Base-by-base conservation (phyloP, 2,329 filamentous ascomycete species). In the Diplodia sapinea region DNA sequence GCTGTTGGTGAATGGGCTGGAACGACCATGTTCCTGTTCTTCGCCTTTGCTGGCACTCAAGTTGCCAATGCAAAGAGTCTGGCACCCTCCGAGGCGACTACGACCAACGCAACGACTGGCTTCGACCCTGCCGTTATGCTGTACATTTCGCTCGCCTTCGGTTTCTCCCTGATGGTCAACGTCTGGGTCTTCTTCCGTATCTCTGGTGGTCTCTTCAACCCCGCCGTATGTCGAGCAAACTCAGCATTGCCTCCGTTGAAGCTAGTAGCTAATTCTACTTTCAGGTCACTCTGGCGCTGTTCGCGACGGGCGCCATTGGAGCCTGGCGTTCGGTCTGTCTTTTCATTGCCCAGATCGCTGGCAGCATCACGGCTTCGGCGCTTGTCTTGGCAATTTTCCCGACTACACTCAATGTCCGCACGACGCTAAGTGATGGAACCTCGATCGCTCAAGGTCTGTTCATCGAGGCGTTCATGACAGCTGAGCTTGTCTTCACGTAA, bases 21-120 rank as follows among this genome's bases (percentile, higher is more conserved):
- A 31, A 68, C 66, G 12, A 64, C 66, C 51, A 68, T 68, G 66
- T 68, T 68, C 50, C 31, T 68, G 1, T 68, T 68, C 43, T 70
- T 78, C 43, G 74, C 75, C 3, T 77, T 77, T 62, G 68, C 73
- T 23, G 74, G 73, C 29, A 75, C 75, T 13, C 84, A 87, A 73
- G 78, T 86, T 26, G 79, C 82, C 69, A 84, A 83, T 73, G 79
- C 65, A 75, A 75, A 36, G 76, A 80, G 57, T n/a, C 8, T 68
- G 79, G 68, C 68, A 55, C 68, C 1, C 65, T 70, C 51, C 70
- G 71, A 54, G 75, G 77, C 23, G 36, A 82, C 82, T 1, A 83
- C 82, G 0, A 81, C 82, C 0, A 79, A 80, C 65, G 80, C 76
- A 12, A 72, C 76, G 1, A 82, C 81, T 0, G 81, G 80, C 9